A percentile compares a stretch with the other conserved stretches of the same genome.
Evolutionary conservation across 2,329 filamentous ascomycete species (phyloP).

Genomic region (Waltergamsia citrina): DNA sequence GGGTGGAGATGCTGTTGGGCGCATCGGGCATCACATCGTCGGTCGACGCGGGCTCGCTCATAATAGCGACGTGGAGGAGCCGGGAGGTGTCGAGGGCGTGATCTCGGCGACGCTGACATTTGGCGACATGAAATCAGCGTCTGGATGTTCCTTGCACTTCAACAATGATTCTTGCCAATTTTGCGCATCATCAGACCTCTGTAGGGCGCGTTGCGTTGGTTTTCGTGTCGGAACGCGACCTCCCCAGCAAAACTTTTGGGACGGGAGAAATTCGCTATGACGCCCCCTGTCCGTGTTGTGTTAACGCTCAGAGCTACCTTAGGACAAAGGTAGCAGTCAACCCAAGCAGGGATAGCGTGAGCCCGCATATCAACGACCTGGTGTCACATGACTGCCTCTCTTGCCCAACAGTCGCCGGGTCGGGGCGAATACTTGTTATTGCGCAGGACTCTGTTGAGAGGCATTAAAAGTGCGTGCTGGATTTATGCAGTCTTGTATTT

Average conservation of each 20-base stretch:
- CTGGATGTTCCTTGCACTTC: conserved; percentile 37
- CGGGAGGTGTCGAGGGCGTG: conserved; percentile 34
- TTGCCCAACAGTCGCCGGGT: too few species aligned
- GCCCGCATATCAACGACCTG: too few species aligned
- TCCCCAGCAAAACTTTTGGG: conserved; percentile 40
- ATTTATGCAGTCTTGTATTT: too few species aligned
- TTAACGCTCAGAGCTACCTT: too few species aligned
- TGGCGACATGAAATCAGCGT: conserved; percentile 44
- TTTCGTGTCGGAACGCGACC: conserved; percentile 29
- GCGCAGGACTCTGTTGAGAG: too few species aligned
- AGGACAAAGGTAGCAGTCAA: too few species aligned
- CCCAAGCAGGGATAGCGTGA: too few species aligned
- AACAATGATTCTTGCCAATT: conserved; percentile 35
- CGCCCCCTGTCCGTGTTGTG: too few species aligned
- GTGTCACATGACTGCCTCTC: not conserved
- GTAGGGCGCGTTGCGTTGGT: conserved; percentile 33
- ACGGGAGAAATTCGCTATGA: conserved; percentile 12
- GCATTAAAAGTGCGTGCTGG: too few species aligned
- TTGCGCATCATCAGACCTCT: conserved; percentile 45
- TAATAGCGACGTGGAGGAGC: conserved; percentile 34
- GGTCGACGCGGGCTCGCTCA: conserved; percentile 52
- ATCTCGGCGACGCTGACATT: conserved; percentile 50
- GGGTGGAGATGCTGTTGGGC: too few species aligned
- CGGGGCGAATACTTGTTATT: too few species aligned
- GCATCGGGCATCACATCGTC: conserved; percentile 24